Evolutionary conservation across 805 yeast species (phyloP), one percentile per base, ranked within the genome.

Genomic region (Phaffomyces opuntiae): DNA sequence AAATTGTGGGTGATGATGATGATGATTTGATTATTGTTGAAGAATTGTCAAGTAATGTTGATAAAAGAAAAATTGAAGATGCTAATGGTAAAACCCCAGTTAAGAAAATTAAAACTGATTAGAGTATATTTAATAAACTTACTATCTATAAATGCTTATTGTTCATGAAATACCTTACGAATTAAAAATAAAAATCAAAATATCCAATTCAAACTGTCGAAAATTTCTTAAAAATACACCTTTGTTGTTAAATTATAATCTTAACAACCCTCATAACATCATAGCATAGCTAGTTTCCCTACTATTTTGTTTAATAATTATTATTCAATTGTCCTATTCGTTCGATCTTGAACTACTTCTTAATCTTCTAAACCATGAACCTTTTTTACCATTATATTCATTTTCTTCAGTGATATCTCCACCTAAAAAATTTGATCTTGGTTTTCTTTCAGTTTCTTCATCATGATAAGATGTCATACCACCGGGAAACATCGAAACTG

Each of bases 331-430:
- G 19, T 9, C 36, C 36, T 27, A 24, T 21, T 45, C 48, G 29
- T 45, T 43, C 4, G 48, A 47, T 46, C 69, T 55, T 7, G 73
- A 69, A 27, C 66, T 56, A 39, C 69, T 63, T 44, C 72, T 67
- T 39, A 73, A 49, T 51, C 71, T 65, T 46, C 63, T 71, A 49
- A 74, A 69, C 80, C 80, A 75, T 7, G 69, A 63, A 25, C 62
- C 68, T 42, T 67, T 61, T 39, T 64, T 68, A 33, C 52, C 54
- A 44, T 62, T 59, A 21, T 39, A 37, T 9, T 40, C 53, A 21
- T 42, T 48, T 17, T 33, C 43, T 14, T 12, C 25, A 42, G 67
- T 53, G 1, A 64, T 51, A 31, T 27, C 12, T 16, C 50, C 45
- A 21, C 54, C 58, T n/a, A 56, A 53, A 43, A 56, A 51, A 55